Evolutionary conservation across 2,329 filamentous ascomycete species (phyloP), one percentile per base, ranked within the genome.

Genomic region (Diplodia corticola): DNA sequence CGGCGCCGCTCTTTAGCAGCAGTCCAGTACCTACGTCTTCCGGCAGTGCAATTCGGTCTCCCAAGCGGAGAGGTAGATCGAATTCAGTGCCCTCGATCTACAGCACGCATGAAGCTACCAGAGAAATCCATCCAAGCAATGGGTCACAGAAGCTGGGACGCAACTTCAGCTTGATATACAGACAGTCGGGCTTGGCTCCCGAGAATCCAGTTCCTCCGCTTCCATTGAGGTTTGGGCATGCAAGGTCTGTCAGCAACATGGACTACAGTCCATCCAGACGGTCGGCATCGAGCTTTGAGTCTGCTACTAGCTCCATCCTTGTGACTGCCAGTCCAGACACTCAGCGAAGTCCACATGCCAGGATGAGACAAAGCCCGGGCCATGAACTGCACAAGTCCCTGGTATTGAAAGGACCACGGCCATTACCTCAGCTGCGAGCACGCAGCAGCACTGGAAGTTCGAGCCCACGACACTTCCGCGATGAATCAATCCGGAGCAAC

Each of bases 131-230:
- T 63, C 63, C 5, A 49, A 65, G 51, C 55, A 63, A 33, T 66
- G 73, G 50, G 15, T 55, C 35, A 13, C 50, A 46, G 35, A 55
- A 49, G 71, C 70, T 20, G 55, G 59, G 15, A 69, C 71, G 68
- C 72, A 75, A 49, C 64, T 68, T 12, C 33, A 66, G 64, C 71
- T 44, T 66, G 22, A 60, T 49, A 13, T 44, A 66, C 7, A 48
- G 55, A 15, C 55, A 60, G 9, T 74, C 74, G 15, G 79, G 78
- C n/a, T 72, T 73, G 49, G 78, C 77, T 7, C 80, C 80, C 12
- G 76, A 77, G 30, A 73, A 75, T 15, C 79, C 79, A 10, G 72
- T 82, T 0, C 81, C 81, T 17, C 79, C 80, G 17, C 69, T 82
- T 9, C 81, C 81, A 22, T 70, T 77, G 10, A 74, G 71, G 63